phyloP scores from a whole-genome alignment of 257 asterid genomes.

The Solanum bukasovii region DNA sequence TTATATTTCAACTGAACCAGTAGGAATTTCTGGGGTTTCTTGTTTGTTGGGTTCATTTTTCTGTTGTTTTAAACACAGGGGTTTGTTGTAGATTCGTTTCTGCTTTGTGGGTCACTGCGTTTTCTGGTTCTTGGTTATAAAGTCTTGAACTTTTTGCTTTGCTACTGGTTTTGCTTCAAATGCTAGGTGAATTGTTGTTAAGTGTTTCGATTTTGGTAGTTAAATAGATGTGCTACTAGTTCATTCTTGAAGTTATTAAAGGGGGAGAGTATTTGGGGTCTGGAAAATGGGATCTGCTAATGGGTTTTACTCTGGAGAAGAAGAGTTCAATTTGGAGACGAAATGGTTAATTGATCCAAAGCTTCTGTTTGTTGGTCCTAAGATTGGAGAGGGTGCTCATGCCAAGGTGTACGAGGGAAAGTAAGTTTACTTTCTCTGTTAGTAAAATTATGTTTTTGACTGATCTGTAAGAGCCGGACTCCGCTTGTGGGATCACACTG shows the following conservation, averaged over 20 bases:
- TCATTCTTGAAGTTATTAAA: constrained; percentile 5
- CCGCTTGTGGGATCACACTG: background rate
- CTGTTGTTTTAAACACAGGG: background rate
- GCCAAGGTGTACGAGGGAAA: constrained; percentile 94
- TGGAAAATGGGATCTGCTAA: constrained; percentile 62
- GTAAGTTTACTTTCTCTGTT: constrained; percentile 50
- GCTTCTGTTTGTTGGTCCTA: constrained; percentile 84
- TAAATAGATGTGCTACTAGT: constrained; percentile 13
- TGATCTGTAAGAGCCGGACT: background rate
- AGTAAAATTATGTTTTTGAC: constrained; percentile 5
- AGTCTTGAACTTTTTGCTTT: constrained; percentile 4
- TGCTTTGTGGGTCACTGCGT: background rate
- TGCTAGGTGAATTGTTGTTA: background rate
- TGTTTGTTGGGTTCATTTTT: constrained; percentile 17
- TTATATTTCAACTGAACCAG: background rate
- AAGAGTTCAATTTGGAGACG: constrained; percentile 63
- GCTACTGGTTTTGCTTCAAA: background rate
- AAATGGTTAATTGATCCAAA: constrained; percentile 88
- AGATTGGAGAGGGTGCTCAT: constrained; percentile 97
- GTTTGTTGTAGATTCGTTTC: background rate
- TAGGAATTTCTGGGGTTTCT: background rate
- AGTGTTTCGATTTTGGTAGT: constrained; percentile 3
- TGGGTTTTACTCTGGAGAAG: constrained; percentile 52
- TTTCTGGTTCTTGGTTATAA: background rate
- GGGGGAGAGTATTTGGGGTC: constrained; percentile 1